phyloP scores from a whole-genome alignment of 805 yeast genomes.

The Vanderwaltozyma yarrowii region DNA sequence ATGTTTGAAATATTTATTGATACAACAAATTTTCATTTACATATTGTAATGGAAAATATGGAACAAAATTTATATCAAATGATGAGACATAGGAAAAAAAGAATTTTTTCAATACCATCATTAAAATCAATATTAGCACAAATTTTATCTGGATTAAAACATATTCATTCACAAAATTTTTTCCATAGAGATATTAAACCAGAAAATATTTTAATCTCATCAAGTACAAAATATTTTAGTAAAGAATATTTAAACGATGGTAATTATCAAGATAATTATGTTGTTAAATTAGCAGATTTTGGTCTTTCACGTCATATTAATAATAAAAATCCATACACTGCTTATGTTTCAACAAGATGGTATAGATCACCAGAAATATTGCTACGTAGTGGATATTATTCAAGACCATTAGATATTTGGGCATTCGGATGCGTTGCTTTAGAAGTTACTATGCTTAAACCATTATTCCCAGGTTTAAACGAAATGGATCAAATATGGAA shows the following conservation, averaged over 20 bases:
- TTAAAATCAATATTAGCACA: conserved; percentile 62
- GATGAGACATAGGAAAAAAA: conserved; percentile 49
- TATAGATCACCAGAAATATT: conserved; percentile 76
- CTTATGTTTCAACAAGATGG: conserved; percentile 80
- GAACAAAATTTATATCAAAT: conserved; percentile 72
- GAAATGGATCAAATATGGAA: conserved; percentile 71
- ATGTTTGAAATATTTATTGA: conserved; percentile 76
- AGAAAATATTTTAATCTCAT: conserved; percentile 72
- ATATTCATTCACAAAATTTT: conserved; percentile 56
- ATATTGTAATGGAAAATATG: conserved; percentile 85
- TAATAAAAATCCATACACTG: conserved; percentile 50
- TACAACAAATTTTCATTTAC: conserved; percentile 43
- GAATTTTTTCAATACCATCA: conserved; percentile 46
- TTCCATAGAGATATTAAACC: conserved; percentile 90
- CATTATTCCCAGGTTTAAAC: conserved; percentile 75
- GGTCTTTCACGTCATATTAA: conserved; percentile 60
- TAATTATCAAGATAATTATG: conserved; percentile 33
- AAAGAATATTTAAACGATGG: conserved; percentile 22
- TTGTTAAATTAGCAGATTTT: conserved; percentile 70
- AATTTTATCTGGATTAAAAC: conserved; percentile 64
- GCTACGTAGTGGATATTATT: conserved; percentile 49
- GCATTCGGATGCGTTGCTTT: conserved; percentile 75
- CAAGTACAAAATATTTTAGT: conserved; percentile 43
- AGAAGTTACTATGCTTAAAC: conserved; percentile 61
- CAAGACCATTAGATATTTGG: conserved; percentile 73